These are phyloP conservation scores for Hygrophila difformis DNA, from an alignment of 257 asterid species.

Conservation along the genomic window DNA sequence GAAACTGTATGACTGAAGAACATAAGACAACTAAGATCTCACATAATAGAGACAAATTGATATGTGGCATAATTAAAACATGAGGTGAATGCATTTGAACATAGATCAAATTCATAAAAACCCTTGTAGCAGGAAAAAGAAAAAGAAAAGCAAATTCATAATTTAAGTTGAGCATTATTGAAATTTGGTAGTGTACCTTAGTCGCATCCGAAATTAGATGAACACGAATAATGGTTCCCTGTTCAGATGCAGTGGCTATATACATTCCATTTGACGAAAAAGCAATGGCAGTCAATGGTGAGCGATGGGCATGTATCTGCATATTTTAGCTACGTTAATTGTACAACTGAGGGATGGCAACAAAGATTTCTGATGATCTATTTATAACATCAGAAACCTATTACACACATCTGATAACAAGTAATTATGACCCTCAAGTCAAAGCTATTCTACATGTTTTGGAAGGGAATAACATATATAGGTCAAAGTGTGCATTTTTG, in stretches of 20 bases:
- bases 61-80: too few relatives aligned
- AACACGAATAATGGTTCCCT: slow-evolving; percentile 87
- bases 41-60: slow-evolving; percentile 10
- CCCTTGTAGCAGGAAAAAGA: neutral
- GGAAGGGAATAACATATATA: slow-evolving; percentile 5
- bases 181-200: slow-evolving; percentile 44
- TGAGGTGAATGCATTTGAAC: slow-evolving; percentile 4
- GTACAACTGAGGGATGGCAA: slow-evolving; percentile 2
- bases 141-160: slow-evolving; percentile 8
- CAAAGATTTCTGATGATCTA: slow-evolving; percentile 1
- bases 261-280: slow-evolving; percentile 81
- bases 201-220: slow-evolving; percentile 83
- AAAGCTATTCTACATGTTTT: slow-evolving; percentile 2
- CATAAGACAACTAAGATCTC: slow-evolving; percentile 23
- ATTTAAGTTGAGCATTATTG: slow-evolving; percentile 1
- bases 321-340: slow-evolving; percentile 19
- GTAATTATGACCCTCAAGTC: slow-evolving; percentile 7
- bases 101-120: neutral
- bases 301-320: slow-evolving; percentile 95
- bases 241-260: slow-evolving; percentile 90
- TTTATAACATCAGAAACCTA: slow-evolving; percentile 6
- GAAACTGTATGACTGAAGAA: slow-evolving; percentile 87
- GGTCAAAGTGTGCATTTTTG: neutral
- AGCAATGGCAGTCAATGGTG: slow-evolving; percentile 73
- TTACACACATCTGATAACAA: neutral